These are phyloP conservation scores for Venturia aucupariae DNA, from an alignment of 2,329 filamentous ascomycete species.

Conservation along the genomic window DNA sequence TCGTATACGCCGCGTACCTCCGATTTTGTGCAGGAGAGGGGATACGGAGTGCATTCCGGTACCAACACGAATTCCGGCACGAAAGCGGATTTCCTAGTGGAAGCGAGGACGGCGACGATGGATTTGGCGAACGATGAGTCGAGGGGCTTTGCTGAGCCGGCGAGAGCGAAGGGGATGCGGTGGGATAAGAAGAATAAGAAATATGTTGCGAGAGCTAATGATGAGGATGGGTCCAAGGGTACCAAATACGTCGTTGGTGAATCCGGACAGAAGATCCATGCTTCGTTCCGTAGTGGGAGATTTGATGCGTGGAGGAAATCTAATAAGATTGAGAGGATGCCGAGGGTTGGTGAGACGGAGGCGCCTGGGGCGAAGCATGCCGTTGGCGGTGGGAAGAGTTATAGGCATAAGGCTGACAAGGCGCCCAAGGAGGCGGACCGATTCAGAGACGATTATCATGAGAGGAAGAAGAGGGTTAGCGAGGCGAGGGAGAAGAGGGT, in stretches of 20 bases:
- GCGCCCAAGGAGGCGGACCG: slow-evolving; percentile 92
- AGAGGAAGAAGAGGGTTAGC: slow-evolving; percentile 79
- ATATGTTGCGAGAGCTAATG: slow-evolving; percentile 85
- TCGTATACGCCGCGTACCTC: slow-evolving; percentile 76
- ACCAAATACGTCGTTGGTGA: slow-evolving; percentile 74
- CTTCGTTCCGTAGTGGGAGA: slow-evolving; percentile 82
- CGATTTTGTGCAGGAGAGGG: slow-evolving; percentile 80
- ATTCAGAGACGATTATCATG: slow-evolving; percentile 81
- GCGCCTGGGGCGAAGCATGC: slow-evolving; percentile 30
- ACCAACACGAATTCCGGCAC: slow-evolving; percentile 41
- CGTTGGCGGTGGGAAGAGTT: slow-evolving; percentile 44
- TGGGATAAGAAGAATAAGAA: slow-evolving; percentile 98
- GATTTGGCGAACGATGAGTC: slow-evolving; percentile 86
- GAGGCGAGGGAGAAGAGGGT: slow-evolving; percentile 80
- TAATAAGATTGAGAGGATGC: slow-evolving; percentile 70
- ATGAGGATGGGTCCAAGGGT: slow-evolving; percentile 79
- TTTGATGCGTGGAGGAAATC: slow-evolving; percentile 89
- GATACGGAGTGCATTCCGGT: slow-evolving; percentile 85
- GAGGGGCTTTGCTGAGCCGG: slow-evolving; percentile 69
- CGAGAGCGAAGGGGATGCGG: slow-evolving; percentile 64
- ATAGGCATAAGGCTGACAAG: slow-evolving; percentile 77
- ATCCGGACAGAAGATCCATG: slow-evolving; percentile 90
- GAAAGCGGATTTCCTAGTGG: slow-evolving; percentile 70
- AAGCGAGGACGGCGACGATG: slow-evolving; percentile 81
- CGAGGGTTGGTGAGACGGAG: slow-evolving; percentile 76